Evolutionary conservation across 257 asterid genomes (phyloP), one percentile per base, ranked within the genome.

Genomic region (Capsicum chinense): DNA sequence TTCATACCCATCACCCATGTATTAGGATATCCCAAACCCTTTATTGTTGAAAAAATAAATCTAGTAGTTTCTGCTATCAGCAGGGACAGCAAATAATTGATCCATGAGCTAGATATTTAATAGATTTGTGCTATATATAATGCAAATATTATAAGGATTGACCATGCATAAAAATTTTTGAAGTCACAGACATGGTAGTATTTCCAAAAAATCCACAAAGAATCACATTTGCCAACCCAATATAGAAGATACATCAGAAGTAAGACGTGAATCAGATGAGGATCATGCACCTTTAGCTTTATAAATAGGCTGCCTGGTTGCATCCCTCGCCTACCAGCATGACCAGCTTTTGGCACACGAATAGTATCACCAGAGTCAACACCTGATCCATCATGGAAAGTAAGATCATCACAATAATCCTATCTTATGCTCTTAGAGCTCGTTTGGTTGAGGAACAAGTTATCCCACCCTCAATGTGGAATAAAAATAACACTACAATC

Each of bases 321-420:
- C 85, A 85, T 88, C 88, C 94, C 94, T 87, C 88, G 87, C 84
- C 91, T 87, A 84, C 96, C 93, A 87, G 93, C 92, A 90, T 93
- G 91, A 82, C 99, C 99, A 87, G 97, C 97, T 71, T 91, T 88
- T 56, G 95, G 90, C 60, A 96, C 98, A 74, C 91, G 93, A 79
- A 96, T 91, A n/a, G 93, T 90, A 89, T 96, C 98, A 47, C 94
- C 94, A 63, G 92, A 89, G 76, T 92, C 98, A 89, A 96, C 93
- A 79, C 99, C 99, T 95, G 88, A 84, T 74, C 78, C 85, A 87
- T 87, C 76, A 60, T 74, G 52, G n/a, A 84, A 57, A 66, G 69
- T 80, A 78, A 80, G 68, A 76, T 37, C 83, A 78, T 79, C 83
- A 84, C 33, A 19, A 42, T 60, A 54, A 66, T 50, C 74, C 47